phyloP scores from a whole-genome alignment of 345 rosid species.

The Citrus sinensis region DVS_A1.0 CM039165.1:32369001-32369500 shows the following conservation, averaged over 20 bases:
- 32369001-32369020: not conserved
- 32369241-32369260: conserved; percentile 25
- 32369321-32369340: not conserved
- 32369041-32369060: not conserved
- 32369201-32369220: not conserved
- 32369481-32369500: not conserved
- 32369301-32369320: not conserved
- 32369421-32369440: no score
- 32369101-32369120: not conserved
- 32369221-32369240: conserved; percentile 6
- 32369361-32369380: not conserved
- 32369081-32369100: not conserved
- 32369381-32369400: not conserved
- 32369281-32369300: not conserved
- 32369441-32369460: not conserved
- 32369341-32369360: not conserved
- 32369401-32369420: not conserved
- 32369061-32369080: conserved; percentile 3
- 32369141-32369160: not conserved
- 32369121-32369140: conserved; percentile 1
- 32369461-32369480: not conserved
- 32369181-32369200: not conserved
- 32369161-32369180: not conserved
- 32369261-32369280: not conserved
- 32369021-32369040: not conserved